Percentiles rank a stretch among this genome's conserved stretches.
Evolutionary conservation across 495 filamentous ascomycete genomes (phyloP).

Genomic region (Hypoxylon fragiforme): DNA sequence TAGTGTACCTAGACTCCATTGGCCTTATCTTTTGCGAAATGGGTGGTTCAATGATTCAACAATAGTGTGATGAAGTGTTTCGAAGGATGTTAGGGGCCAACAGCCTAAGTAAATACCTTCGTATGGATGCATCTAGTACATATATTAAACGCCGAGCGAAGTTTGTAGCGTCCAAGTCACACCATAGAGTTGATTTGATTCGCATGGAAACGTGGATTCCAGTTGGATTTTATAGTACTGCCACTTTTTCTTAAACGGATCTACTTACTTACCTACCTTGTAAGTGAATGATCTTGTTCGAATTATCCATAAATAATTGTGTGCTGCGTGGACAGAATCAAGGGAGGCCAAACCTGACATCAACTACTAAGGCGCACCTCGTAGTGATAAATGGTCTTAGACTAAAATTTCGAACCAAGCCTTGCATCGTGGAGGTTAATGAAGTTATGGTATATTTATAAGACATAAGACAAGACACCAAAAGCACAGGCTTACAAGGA

Average conservation of each 20-base stretch:
- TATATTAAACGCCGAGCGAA: slow-evolving; percentile 18
- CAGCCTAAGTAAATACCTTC: slow-evolving; percentile 21
- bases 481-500: slow-evolving; percentile 10
- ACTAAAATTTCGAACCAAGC: slow-evolving; percentile 12
- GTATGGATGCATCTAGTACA: slow-evolving; percentile 7
- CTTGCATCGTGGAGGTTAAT: slow-evolving; percentile 7
- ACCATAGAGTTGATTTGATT: slow-evolving; percentile 1
- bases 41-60: slow-evolving; percentile 7
- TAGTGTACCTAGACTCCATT: too few relatives aligned
- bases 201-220: too few relatives aligned
- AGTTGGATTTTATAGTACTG: too few relatives aligned
- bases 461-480: slow-evolving; percentile 8
- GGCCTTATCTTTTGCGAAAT: too few relatives aligned
- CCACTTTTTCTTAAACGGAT: too few relatives aligned
- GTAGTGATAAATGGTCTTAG: too few relatives aligned
- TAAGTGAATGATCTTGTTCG: too few relatives aligned
- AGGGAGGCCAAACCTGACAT: background rate
- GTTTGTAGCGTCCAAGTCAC: slow-evolving; percentile 12
- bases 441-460: too few relatives aligned
- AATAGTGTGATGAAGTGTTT: slow-evolving; percentile 25
- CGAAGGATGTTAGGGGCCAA: slow-evolving; percentile 23
- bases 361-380: background rate
- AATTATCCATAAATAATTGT: too few relatives aligned
- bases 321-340: too few relatives aligned
- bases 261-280: too few relatives aligned